These are phyloP conservation scores for Backusella australiensis DNA, from an alignment of 192 early-diverging fungal species.

Conservation along the genomic window DNA sequence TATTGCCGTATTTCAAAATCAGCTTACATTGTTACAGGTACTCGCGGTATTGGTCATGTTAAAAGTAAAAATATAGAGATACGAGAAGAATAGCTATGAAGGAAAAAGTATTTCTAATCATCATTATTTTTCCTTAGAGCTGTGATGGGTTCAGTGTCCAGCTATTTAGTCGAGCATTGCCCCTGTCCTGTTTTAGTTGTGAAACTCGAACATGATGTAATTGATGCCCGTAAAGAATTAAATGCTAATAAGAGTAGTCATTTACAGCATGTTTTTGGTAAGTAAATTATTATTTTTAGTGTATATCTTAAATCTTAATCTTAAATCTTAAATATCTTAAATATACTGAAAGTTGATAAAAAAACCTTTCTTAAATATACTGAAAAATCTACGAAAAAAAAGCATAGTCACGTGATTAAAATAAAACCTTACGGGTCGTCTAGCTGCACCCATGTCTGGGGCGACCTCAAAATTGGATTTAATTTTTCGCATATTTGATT, in stretches of 20 bases:
- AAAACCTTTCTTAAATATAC: too few relatives aligned
- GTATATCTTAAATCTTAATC: too few relatives aligned
- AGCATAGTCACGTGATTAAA: too few relatives aligned
- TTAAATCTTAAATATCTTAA: too few relatives aligned
- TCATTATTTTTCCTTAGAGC: background rate
- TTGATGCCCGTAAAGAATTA: constrained; percentile 8
- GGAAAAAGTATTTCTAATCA: background rate
- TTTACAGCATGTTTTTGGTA: constrained; percentile 13
- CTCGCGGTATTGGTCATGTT: constrained; percentile 12
- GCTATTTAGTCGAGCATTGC: constrained; percentile 11
- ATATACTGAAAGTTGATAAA: too few relatives aligned
- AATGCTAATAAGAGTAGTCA: background rate
- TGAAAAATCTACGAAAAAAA: too few relatives aligned
- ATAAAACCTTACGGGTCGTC: too few relatives aligned
- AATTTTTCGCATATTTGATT: too few relatives aligned
- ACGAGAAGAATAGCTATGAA: background rate
- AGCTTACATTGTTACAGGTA: background rate
- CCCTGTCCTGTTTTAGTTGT: constrained; percentile 22
- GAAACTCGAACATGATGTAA: constrained; percentile 16
- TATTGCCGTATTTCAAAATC: constrained; percentile 12
- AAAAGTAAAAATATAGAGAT: constrained; percentile 16
- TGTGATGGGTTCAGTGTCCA: constrained; percentile 21
- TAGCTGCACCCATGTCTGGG: too few relatives aligned
- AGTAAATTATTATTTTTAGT: background rate
- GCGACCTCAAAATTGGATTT: too few relatives aligned